Conservation (phyloP, 495 filamentous ascomycete species). For the Hypoxylon perforatum region DNA sequence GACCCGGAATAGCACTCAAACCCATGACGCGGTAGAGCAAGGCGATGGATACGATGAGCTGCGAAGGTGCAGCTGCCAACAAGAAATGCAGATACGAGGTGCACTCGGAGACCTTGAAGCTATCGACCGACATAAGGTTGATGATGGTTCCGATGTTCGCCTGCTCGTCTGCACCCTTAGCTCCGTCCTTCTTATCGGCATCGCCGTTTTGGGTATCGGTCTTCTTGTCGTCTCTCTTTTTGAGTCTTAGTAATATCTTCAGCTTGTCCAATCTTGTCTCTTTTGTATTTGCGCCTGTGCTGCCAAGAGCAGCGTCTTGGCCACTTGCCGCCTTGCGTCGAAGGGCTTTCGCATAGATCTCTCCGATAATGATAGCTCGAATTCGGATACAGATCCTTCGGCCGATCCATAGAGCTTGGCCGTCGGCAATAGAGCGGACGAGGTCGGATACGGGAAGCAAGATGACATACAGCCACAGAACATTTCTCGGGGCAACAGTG, state of each 20-base stretch:
- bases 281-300: slow-evolving; percentile 50
- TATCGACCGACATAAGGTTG: slow-evolving; percentile 98
- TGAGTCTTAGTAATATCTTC: slow-evolving; percentile 67
- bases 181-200: slow-evolving; percentile 45
- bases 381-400: slow-evolving; percentile 93
- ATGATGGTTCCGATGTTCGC: slow-evolving; percentile 96
- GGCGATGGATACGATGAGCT: slow-evolving; percentile 74
- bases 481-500: slow-evolving; percentile 79
- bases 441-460: slow-evolving; percentile 84
- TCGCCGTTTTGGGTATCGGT: slow-evolving; percentile 32
- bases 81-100: slow-evolving; percentile 93
- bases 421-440: slow-evolving; percentile 80
- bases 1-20: slow-evolving; percentile 91
- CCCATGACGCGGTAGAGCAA: slow-evolving; percentile 92
- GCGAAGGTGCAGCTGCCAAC: slow-evolving; percentile 84
- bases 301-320: slow-evolving; percentile 73
- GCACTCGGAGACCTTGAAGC: slow-evolving; percentile 96
- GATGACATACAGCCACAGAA: slow-evolving; percentile 96
- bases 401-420: slow-evolving; percentile 92
- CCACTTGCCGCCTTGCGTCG: slow-evolving; percentile 87
- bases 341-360: slow-evolving; percentile 98
- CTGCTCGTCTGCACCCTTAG: slow-evolving; percentile 69
- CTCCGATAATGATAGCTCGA: slow-evolving; percentile 94
- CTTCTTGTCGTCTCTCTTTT: slow-evolving; percentile 64
- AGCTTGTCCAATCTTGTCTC: slow-evolving; percentile 60